These are phyloP conservation scores for Polytrichum formosum DNA, from an alignment of 225 moss, liverwort and hornwort species.

Conservation along the genomic window DNA sequence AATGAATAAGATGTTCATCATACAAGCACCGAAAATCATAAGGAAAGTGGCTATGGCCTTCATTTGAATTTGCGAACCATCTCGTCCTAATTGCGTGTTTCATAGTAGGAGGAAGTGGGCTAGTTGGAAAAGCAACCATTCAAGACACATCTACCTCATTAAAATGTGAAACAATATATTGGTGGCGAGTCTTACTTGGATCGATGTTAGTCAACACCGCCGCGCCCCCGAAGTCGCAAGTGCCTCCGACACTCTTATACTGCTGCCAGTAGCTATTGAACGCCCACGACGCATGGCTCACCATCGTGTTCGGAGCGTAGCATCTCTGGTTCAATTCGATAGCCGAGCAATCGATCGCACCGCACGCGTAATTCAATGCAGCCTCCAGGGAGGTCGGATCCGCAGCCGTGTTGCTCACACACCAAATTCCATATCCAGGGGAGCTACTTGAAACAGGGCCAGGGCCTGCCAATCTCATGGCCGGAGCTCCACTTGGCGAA, in stretches of 20 bases:
- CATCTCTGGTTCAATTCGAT: constrained; percentile 52
- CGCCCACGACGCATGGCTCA: constrained; percentile 67
- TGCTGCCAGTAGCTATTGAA: constrained; percentile 75
- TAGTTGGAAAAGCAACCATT: no score
- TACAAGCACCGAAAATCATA: no score
- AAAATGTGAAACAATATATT: no score
- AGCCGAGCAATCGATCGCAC: constrained; percentile 44
- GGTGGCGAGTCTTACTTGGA: constrained; percentile 52
- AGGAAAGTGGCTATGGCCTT: no score
- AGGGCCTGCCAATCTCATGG: no score
- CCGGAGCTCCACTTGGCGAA: no score
- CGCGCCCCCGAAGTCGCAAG: constrained; percentile 65
- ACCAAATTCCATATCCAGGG: constrained; percentile 47
- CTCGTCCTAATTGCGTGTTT: no score
- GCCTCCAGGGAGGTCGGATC: constrained; percentile 40
- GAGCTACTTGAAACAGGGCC: no score
- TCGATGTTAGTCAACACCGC: constrained; percentile 47
- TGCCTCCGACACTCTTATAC: constrained; percentile 40
- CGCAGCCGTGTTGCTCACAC: constrained; percentile 47
- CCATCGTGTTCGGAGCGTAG: constrained; percentile 58
- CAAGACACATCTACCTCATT: no score
- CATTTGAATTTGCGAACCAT: no score
- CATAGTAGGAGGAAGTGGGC: no score
- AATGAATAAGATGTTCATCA: no score
- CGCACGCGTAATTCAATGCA: constrained; percentile 69